Evolutionary conservation across 2,329 filamentous ascomycete genomes (phyloP).

Genomic region (Coleophoma eucalyptorum): DNA sequence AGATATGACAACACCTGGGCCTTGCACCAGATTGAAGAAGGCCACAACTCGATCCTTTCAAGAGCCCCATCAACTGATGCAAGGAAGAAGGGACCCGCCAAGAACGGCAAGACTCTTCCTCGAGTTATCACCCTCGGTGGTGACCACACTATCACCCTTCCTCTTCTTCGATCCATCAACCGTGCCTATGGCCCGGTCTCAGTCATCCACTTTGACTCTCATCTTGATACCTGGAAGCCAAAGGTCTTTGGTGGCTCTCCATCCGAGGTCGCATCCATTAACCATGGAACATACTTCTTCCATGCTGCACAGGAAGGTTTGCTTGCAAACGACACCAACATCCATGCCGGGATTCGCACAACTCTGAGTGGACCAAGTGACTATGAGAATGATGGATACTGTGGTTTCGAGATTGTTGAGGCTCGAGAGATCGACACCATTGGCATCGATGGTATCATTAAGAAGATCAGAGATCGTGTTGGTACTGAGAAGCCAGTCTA

Average conservation of each 20-base stretch:
- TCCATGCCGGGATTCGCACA: conserved; percentile 83
- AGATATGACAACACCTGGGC: conserved; percentile 82
- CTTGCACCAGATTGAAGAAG: conserved; percentile 80
- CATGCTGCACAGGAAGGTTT: conserved; percentile 76
- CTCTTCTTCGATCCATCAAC: conserved; percentile 56
- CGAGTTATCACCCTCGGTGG: conserved; percentile 74
- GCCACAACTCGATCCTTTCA: conserved; percentile 72
- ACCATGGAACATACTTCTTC: conserved; percentile 88
- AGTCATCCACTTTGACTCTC: conserved; percentile 61
- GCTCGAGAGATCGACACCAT: conserved; percentile 68
- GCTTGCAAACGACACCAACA: conserved; percentile 77
- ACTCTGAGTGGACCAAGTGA: conserved; percentile 75
- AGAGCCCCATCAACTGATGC: conserved; percentile 68
- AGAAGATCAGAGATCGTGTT: conserved; percentile 71
- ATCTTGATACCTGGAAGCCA: conserved; percentile 72
- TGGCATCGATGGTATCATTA: conserved; percentile 70
- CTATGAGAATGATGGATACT: conserved; percentile 83
- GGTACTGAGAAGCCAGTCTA: conserved; percentile 75
- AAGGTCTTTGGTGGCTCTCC: conserved; percentile 85
- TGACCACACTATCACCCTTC: conserved; percentile 60
- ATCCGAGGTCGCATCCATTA: conserved; percentile 71
- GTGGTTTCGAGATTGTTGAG: conserved; percentile 79
- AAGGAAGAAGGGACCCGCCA: conserved; percentile 62
- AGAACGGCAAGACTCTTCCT: conserved; percentile 72
- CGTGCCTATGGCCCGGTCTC: conserved; percentile 56